Evolutionary conservation across 2,329 filamentous ascomycete genomes (phyloP), one percentile per base, ranked within the genome.

Genomic region (Pyrenochaeta sp.): DNA sequence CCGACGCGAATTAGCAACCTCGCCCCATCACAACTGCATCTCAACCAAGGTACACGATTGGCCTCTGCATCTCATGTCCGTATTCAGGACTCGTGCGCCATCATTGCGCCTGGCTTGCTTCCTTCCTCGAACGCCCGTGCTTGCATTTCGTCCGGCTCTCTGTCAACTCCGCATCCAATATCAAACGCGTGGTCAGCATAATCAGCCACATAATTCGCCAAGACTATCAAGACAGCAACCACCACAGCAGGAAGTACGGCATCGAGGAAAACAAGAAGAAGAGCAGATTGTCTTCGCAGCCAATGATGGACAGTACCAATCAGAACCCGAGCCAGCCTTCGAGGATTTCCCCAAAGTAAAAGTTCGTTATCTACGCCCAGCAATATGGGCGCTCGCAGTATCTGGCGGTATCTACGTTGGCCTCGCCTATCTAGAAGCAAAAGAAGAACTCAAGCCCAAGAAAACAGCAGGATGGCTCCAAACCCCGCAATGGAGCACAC

Each of bases 401-500:
- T 70, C 71, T 4, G 49, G 65, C 13, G 69, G 70, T 4, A 70
- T 77, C 22, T 74, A 69, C n/a, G 42, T 64, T 13, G 65, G 64
- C 15, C 51, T 74, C 28, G 66, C 74, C 12, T 76, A 68, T 48
- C 59, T 71, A 9, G 61, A 75, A 55, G 74, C 73, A 19, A 69
- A 65, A 42, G 51, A 63, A 7, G 64, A 75, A 46, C 39, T 74
- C 8, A 65, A 71, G 39, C 36, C 56, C 15, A 62, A 66, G 25
- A 39, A 42, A n/a, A 22, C 63, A 4, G 42, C 50, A 39, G 63
- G 48, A 48, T 67, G 63, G 63, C 55, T 65, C 10, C 58, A 65
- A 39, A 59, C 59, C 34, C 63, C 65, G 5, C 63, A 68, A 55
- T 69, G 59, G 61, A 58, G 15, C 22, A 30, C 54, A 19, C 61